Percentiles rank a stretch among this genome's conserved stretches.
phyloP scores from a whole-genome alignment of 2,329 filamentous ascomycete genomes.

The Pseudogymnoascus sp. region DNA sequence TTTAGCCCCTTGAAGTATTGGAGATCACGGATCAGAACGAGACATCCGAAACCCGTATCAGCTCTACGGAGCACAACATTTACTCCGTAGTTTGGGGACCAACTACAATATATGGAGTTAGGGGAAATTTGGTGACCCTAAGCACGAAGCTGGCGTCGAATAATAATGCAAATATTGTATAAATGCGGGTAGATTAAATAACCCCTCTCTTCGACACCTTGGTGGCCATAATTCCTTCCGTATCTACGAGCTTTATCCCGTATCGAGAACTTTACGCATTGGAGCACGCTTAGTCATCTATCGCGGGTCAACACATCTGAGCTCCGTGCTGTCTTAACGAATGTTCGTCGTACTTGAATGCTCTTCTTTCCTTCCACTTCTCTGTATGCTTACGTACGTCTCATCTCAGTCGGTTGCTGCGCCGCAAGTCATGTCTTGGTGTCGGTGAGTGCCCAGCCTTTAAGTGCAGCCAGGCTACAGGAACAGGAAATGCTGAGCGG shows the following conservation, averaged over 20 bases:
- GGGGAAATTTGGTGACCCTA: neutral
- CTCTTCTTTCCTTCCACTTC: neutral
- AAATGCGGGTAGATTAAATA: neutral
- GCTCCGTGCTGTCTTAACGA: neutral
- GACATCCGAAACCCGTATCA: neutral
- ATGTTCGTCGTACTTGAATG: neutral
- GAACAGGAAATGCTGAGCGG: neutral
- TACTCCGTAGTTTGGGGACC: neutral
- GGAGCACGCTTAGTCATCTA: neutral
- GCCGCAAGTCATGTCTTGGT: neutral
- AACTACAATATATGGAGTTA: neutral
- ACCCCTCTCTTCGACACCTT: neutral
- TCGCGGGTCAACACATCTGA: neutral
- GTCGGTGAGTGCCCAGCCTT: neutral
- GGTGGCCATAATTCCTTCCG: neutral
- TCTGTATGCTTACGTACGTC: neutral
- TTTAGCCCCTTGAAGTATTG: neutral
- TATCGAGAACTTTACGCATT: neutral
- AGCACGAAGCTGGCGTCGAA: neutral
- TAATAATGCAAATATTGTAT: constrained; percentile 3
- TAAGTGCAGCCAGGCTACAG: neutral
- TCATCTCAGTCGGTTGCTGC: neutral
- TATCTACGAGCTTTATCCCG: neutral
- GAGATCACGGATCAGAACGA: neutral
- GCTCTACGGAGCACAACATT: neutral